Evolutionary conservation across 164 flowering plant species (phyloP).

Genomic region (Stephania yunnanensis): DNA sequence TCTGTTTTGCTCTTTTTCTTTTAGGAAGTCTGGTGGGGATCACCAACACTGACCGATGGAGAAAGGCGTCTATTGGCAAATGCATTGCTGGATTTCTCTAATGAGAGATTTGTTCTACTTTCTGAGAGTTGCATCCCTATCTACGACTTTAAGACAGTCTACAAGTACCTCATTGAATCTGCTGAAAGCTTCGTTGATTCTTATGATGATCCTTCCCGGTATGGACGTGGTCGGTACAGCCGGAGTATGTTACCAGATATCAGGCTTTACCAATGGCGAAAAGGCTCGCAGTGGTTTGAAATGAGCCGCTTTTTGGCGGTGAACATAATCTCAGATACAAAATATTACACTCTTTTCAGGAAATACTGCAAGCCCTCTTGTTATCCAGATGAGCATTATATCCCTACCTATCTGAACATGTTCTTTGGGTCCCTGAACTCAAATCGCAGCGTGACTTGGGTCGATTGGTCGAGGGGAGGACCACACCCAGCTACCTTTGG

Average conservation of each 20-base stretch:
- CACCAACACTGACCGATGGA: constrained; percentile 50
- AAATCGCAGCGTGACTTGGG: constrained; percentile 80
- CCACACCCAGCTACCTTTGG: constrained; percentile 67
- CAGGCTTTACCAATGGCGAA: constrained; percentile 69
- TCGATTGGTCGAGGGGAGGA: constrained; percentile 74
- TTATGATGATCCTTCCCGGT: constrained; percentile 75
- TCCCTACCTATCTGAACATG: constrained; percentile 67
- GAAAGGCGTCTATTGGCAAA: constrained; percentile 85
- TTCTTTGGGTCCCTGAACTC: constrained; percentile 50
- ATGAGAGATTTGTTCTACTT: constrained; percentile 78
- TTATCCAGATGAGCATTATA: constrained; percentile 86
- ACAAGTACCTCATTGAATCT: constrained; percentile 56
- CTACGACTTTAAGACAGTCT: constrained; percentile 60
- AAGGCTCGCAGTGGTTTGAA: constrained; percentile 96
- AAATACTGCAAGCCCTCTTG: constrained; percentile 75
- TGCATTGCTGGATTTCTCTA: constrained; percentile 82
- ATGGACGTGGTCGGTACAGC: constrained; percentile 84
- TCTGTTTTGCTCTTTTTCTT: constrained; percentile 2
- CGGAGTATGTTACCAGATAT: constrained; percentile 68
- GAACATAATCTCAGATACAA: constrained; percentile 57
- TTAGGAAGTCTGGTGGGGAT: constrained; percentile 77
- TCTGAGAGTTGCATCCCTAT: constrained; percentile 92
- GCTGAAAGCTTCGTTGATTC: constrained; percentile 62
- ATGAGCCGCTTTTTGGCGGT: constrained; percentile 49
- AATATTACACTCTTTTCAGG: constrained; percentile 58